phyloP scores from a whole-genome alignment of 768 basidiomycete genomes.

The Russula griseocarnosa region DNA sequence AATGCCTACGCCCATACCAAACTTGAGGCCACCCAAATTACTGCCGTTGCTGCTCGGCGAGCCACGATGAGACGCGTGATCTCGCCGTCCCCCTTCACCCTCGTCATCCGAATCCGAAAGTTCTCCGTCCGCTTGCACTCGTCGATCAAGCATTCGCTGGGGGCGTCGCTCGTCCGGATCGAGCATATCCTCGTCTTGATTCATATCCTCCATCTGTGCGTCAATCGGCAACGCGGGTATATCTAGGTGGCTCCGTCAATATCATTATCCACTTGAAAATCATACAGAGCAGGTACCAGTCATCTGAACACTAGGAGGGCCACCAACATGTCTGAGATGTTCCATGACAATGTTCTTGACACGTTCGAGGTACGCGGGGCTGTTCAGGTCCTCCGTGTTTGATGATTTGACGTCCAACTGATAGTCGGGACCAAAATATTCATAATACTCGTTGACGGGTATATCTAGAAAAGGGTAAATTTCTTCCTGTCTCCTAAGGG shows the following conservation, averaged over 20 bases:
- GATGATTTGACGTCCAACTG: constrained; percentile 91
- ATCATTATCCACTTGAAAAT: background rate
- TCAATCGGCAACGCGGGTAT: constrained; percentile 84
- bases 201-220: constrained; percentile 72
- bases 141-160: constrained; percentile 71
- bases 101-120: constrained; percentile 98
- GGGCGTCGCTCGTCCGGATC: constrained; percentile 74
- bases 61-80: constrained; percentile 52
- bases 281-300: constrained; percentile 48
- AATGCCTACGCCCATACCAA: constrained; percentile 67
- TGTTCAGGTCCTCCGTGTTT: constrained; percentile 95
- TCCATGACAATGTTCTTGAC: constrained; percentile 91
- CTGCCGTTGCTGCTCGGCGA: constrained; percentile 41
- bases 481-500: constrained; percentile 2
- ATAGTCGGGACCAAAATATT: constrained; percentile 98
- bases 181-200: constrained; percentile 79
- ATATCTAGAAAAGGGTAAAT: constrained; percentile 58
- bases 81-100: constrained; percentile 78
- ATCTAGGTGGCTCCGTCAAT: constrained; percentile 44
- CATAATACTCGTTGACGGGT: constrained; percentile 98
- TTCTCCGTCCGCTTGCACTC: constrained; percentile 80
- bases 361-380: constrained; percentile 86
- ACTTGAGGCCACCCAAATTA: constrained; percentile 40
- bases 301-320: constrained; percentile 92
- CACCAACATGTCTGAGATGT: constrained; percentile 77